A percentile compares a stretch with the other conserved stretches of the same genome.
Evolutionary conservation across 306 rosid genomes (phyloP).

Genomic region (Fagus sylvatica): DNA sequence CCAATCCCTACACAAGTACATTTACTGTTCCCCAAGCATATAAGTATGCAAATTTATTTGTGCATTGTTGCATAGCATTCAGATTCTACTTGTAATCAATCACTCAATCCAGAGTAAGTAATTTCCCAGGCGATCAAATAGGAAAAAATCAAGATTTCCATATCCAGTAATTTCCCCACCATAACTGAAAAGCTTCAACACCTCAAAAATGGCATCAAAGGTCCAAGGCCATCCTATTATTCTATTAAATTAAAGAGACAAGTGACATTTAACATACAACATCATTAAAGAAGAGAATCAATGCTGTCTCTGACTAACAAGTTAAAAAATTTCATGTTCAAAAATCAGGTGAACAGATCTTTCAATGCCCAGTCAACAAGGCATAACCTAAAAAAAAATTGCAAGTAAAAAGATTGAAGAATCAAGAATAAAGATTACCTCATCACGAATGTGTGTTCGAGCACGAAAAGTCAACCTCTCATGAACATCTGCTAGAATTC

Average conservation of each 20-base stretch:
- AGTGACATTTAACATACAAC: not conserved
- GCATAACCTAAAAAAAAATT: not conserved
- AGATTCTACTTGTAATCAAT: not conserved
- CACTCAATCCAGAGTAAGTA: not conserved
- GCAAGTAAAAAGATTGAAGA: not conserved
- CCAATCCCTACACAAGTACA: constrained; percentile 13
- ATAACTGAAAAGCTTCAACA: not conserved
- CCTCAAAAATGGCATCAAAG: constrained; percentile 7
- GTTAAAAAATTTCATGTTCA: not conserved
- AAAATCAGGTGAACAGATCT: constrained; percentile 8
- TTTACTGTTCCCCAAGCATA: not conserved
- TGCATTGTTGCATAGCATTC: constrained; percentile 18
- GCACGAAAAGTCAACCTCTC: constrained; percentile 98
- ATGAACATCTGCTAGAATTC: constrained; percentile 96
- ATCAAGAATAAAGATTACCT: constrained; percentile 52
- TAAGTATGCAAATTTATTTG: not conserved
- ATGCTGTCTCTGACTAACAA: constrained; percentile 7
- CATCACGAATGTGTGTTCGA: constrained; percentile 89
- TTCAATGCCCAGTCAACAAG: constrained; percentile 6
- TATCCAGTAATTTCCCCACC: not conserved
- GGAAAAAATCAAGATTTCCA: not conserved
- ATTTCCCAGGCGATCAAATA: not conserved
- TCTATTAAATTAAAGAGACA: not conserved
- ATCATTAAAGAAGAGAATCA: constrained; percentile 2
- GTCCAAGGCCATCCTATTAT: not conserved